These are phyloP conservation scores for Trypanosoma vivax DNA, from an alignment of 208 protist species.

Conservation along the genomic window DNA sequence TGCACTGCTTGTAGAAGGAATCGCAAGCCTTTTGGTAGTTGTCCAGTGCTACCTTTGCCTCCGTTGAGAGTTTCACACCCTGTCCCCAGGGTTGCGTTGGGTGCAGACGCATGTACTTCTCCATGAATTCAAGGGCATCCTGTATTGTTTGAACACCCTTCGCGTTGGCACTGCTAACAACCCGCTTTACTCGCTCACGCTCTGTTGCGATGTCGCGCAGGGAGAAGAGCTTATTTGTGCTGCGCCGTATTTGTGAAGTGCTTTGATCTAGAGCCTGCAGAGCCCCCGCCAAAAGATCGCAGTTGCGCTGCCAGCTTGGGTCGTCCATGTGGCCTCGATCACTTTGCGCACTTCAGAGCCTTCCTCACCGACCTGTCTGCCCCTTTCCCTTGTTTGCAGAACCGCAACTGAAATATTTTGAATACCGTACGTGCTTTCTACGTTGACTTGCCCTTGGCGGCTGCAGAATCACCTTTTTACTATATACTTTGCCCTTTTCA, in stretches of 20 bases:
- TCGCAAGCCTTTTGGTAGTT: constrained; percentile 74
- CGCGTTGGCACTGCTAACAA: constrained; percentile 41
- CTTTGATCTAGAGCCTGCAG: constrained; percentile 59
- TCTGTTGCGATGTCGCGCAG: constrained; percentile 63
- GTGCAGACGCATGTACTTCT: constrained; percentile 70
- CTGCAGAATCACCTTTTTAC: too few species aligned
- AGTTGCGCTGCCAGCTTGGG: constrained; percentile 67
- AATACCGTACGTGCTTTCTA: too few species aligned
- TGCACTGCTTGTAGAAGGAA: constrained; percentile 80
- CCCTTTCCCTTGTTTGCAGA: too few species aligned
- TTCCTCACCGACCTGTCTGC: not conserved
- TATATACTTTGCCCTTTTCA: too few species aligned
- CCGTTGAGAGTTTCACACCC: constrained; percentile 68
- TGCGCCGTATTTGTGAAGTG: constrained; percentile 54
- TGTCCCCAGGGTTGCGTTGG: constrained; percentile 41
- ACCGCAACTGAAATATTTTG: too few species aligned
- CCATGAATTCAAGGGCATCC: constrained; percentile 54
- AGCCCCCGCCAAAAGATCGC: constrained; percentile 48
- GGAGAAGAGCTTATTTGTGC: constrained; percentile 66
- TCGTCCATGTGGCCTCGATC: constrained; percentile 46
- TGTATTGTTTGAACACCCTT: constrained; percentile 70
- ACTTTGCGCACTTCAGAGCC: too few species aligned
- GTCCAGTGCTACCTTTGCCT: constrained; percentile 52
- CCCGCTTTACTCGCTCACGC: constrained; percentile 61
- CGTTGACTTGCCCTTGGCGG: too few species aligned